These are phyloP conservation scores for Colletotrichum noveboracense DNA, from an alignment of 2,329 filamentous ascomycete genomes.

Conservation along the genomic window DNA sequence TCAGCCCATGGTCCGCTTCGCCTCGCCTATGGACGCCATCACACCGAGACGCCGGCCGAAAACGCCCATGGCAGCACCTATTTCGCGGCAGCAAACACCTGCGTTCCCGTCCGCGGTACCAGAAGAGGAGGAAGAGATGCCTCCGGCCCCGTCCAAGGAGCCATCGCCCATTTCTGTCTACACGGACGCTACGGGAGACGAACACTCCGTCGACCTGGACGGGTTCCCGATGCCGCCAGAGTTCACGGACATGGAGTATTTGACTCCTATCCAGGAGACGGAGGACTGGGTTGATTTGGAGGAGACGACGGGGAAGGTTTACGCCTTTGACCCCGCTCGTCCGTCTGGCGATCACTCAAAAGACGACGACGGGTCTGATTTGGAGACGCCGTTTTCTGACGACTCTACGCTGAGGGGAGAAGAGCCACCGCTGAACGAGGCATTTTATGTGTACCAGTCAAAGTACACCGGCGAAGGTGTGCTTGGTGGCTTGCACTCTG, in stretches of 20 bases:
- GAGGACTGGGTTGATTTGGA: constrained; percentile 34
- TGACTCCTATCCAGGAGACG: constrained; percentile 12
- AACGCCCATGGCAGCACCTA: constrained; percentile 1
- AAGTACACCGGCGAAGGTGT: constrained; percentile 43
- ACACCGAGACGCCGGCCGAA: neutral
- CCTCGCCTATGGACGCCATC: neutral
- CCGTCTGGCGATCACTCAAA: constrained; percentile 26
- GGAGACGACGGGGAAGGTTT: constrained; percentile 26
- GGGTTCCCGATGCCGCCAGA: constrained; percentile 6
- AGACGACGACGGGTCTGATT: constrained; percentile 31
- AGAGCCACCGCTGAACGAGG: constrained; percentile 1
- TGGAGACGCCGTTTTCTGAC: constrained; percentile 31
- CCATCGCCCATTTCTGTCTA: constrained; percentile 22
- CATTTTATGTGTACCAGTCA: constrained; percentile 34
- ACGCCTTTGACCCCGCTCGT: constrained; percentile 26
- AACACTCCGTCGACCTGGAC: neutral
- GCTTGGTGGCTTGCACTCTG: constrained; percentile 38
- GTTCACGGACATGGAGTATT: constrained; percentile 25
- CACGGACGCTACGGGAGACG: constrained; percentile 26
- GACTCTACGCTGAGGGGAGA: constrained; percentile 23
- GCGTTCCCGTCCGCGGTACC: neutral
- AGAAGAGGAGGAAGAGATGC: neutral
- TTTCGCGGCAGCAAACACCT: neutral
- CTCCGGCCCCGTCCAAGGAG: neutral
- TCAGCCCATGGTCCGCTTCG: neutral